Base-by-base conservation (phyloP, 1,284 basidiomycete species). In the Pseudozyma thailandica region DNA sequence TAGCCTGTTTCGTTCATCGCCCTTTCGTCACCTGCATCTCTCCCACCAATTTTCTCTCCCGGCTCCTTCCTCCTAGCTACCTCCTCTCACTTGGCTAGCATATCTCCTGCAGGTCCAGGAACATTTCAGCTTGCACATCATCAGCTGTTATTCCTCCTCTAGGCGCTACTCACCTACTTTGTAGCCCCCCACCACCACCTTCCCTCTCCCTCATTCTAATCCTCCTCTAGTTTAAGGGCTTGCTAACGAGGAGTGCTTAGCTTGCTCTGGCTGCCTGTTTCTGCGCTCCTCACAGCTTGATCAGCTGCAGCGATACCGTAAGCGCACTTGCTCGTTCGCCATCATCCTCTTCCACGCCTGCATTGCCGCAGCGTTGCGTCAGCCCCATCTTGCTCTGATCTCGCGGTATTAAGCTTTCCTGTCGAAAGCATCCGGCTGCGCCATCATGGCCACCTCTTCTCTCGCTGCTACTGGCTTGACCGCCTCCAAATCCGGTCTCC, bases 391-490 rank as follows among this genome's bases (percentile, higher is more conserved):
- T n/a, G n/a, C n/a, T n/a, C n/a, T n/a, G n/a, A n/a, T n/a, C n/a
- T n/a, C n/a, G n/a, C n/a, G n/a, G n/a, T n/a, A n/a, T n/a, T n/a
- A n/a, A n/a, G n/a, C n/a, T n/a, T n/a, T n/a, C n/a, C n/a, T n/a
- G 9, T 9, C 33, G 16, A 16, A 38, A 31, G 50, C 47, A 7
- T 10, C 5, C 28, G 16, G 15, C 30, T 33, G 12, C 33, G 25
- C 35, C 50, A 58, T 8, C 48, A 72, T 72, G 69, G 58, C 69
- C 8, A 59, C 57, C 49, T 72, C 69, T 1, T 45, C 62, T 0
- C 63, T 72, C 2, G 69, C 69, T 35, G 58, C 69, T 3, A 72
- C 69, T 3, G 62, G 69, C 63, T 59, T 72, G 54, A 66, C 69
- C 47, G 58, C 69, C 62, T 66, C 69, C 44, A 54, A 62, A 28